Percentiles rank a stretch among this genome's conserved stretches.
Conservation (phyloP, 2,329 filamentous ascomycete genomes). For the Aspergillus sp. region DNA sequence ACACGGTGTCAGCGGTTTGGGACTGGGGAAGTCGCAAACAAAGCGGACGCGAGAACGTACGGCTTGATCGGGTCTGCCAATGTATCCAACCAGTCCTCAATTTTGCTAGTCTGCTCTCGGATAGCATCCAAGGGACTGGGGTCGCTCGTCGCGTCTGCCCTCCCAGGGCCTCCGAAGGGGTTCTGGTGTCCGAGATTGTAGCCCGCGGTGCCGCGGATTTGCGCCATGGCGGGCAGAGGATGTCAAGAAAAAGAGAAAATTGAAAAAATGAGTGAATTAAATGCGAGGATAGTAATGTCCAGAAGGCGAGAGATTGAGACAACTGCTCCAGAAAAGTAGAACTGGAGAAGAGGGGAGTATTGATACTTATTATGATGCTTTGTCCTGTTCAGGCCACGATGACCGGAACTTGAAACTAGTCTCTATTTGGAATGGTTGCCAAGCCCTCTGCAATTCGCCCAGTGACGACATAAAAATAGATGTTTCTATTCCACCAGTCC, state of each 20-base stretch:
- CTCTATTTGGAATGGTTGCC: constrained; percentile 25
- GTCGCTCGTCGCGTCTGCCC: constrained; percentile 57
- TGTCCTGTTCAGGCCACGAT: constrained; percentile 35
- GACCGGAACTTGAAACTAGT: constrained; percentile 28
- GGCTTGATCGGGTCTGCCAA: constrained; percentile 88
- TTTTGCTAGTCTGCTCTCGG: constrained; percentile 93
- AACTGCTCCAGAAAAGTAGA: too few relatives aligned
- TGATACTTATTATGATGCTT: constrained; percentile 15
- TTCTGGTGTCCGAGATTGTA: constrained; percentile 75
- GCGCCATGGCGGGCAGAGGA: constrained; percentile 35
- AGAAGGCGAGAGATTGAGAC: background rate
- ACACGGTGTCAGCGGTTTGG: constrained; percentile 22
- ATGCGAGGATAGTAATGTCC: constrained; percentile 4
- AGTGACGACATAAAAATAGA: constrained; percentile 5
- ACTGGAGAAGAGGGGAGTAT: background rate
- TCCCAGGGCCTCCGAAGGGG: constrained; percentile 59
- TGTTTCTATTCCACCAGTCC: too few relatives aligned
- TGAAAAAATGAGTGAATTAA: constrained; percentile 6
- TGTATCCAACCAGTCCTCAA: constrained; percentile 86
- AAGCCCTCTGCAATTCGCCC: constrained; percentile 7
- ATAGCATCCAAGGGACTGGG: constrained; percentile 79
- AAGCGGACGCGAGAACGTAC: constrained; percentile 50
- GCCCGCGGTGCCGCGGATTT: constrained; percentile 62
- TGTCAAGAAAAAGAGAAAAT: constrained; percentile 4
- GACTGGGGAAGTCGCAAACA: background rate